These are phyloP conservation scores for Diaporthe amygdali DNA, from an alignment of 2,329 filamentous ascomycete genomes.

Conservation along the genomic window DNA sequence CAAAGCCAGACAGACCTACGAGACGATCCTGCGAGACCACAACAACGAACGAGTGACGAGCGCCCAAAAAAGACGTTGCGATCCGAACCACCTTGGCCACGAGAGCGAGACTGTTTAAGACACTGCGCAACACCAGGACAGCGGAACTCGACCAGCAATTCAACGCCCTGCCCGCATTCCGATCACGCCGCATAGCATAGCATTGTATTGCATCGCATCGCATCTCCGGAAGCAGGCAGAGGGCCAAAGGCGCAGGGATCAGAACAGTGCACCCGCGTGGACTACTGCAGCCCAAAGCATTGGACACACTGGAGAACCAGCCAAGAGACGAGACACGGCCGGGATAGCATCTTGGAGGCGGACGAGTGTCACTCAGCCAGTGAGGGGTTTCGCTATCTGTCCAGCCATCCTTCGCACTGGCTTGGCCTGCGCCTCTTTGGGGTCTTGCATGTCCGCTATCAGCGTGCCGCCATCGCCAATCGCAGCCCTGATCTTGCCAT, in stretches of 20 bases:
- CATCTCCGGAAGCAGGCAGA: neutral
- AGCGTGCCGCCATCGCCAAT: constrained; percentile 15
- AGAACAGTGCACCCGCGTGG: neutral
- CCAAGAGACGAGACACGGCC: constrained; percentile 1
- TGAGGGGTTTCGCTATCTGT: constrained; percentile 12
- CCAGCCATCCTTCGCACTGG: constrained; percentile 13
- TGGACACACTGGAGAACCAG: neutral
- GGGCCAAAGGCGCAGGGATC: neutral
- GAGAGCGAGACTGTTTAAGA: constrained; percentile 2
- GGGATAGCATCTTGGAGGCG: constrained; percentile 12
- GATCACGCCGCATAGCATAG: neutral
- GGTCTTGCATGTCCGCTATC: constrained; percentile 14
- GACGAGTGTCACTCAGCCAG: constrained; percentile 2
- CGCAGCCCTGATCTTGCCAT: constrained; percentile 15
- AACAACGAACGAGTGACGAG: neutral
- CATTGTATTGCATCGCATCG: neutral
- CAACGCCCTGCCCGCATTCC: neutral
- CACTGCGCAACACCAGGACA: constrained; percentile 7
- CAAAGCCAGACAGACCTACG: neutral
- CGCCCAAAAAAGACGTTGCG: neutral
- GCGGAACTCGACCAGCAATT: neutral
- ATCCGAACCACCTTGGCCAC: neutral
- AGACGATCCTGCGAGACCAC: neutral
- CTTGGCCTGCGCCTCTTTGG: constrained; percentile 2
- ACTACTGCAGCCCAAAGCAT: constrained; percentile 16